Conservation (phyloP, 495 filamentous ascomycete species). For the Xylona heveae region DNA sequence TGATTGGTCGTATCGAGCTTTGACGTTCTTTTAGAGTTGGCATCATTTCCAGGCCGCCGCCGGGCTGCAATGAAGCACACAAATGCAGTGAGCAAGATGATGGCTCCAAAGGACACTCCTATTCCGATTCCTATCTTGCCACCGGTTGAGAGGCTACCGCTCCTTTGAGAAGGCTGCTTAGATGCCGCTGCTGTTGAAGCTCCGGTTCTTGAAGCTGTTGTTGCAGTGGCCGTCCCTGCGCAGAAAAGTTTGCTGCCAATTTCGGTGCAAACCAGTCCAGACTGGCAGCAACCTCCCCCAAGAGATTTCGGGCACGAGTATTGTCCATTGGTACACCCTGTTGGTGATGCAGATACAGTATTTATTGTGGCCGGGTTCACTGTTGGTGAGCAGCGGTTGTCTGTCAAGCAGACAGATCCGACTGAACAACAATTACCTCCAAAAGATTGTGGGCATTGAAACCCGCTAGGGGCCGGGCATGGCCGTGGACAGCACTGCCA, state of each 20-base stretch:
- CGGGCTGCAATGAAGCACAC: slow-evolving; percentile 1
- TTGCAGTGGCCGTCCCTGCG: not conserved
- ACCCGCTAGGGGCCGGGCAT: slow-evolving; percentile 1
- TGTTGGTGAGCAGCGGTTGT: not conserved
- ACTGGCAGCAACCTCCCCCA: slow-evolving; percentile 1
- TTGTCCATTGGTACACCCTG: not conserved
- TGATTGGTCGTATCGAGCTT: not conserved
- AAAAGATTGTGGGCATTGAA: slow-evolving; percentile 3
- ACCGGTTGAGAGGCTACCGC: slow-evolving; percentile 4
- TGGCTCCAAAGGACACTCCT: slow-evolving; percentile 1
- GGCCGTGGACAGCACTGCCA: slow-evolving; percentile 2
- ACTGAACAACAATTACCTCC: slow-evolving; percentile 3
- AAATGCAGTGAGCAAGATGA: not conserved
- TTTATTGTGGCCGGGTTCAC: slow-evolving; percentile 1
- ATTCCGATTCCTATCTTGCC: slow-evolving; percentile 2
- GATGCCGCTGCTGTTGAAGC: not conserved
- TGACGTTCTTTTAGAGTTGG: too few relatives aligned
- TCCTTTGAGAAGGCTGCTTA: not conserved
- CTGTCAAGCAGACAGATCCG: slow-evolving; percentile 1
- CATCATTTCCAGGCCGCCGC: too few relatives aligned
- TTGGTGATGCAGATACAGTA: not conserved
- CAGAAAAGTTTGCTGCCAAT: not conserved
- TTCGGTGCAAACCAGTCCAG: not conserved
- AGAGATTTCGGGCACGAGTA: not conserved
- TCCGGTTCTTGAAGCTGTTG: not conserved